Evolutionary conservation across 108 stramenopile species (phyloP), one percentile per base, ranked within the genome.

Genomic region (Cafeteria roenbergensis): DNA sequence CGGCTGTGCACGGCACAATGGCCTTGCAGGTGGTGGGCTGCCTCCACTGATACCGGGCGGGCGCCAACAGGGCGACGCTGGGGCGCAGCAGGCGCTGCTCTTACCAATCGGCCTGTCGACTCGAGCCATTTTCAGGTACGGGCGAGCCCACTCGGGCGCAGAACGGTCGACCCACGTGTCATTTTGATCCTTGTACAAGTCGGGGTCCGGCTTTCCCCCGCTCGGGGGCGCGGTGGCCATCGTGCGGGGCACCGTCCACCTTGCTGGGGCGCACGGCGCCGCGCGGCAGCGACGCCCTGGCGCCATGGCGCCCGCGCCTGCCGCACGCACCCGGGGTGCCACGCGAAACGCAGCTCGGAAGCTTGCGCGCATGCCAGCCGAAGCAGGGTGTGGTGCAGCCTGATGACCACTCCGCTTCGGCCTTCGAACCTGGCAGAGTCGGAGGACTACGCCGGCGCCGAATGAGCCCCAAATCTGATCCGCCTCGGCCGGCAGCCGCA

Each of bases 1-100:
- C 57, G 53, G 73, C 29, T 75, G 67, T 33, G 80, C 78, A n/a
- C 65, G 48, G 25, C 79, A 73, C 67, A 80, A 25, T 0, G 79
- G 73, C 33, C 67, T 58, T 1, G 80, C 74, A 14, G 77, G 74
- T 33, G 64, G 36, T 1, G 71, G 77, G 37, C 69, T 78, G 57
- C 33, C 6, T 31, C 6, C 12, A 12, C 30, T 12, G 32, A 31
- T 12, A 31, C 17, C n/a, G n/a, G n/a, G 57, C 17, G 57, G 6
- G 32, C 33, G 12, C 14, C 12, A 31, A 31, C 12, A 6, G 12
- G 6, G 12, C 17, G 32, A 17, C 14, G 33, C 32, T 57, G 6
- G 57, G 6, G 32, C 17, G 32, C 8, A 57, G 14, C 33, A 12
- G 32, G 12, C 12, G 14, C 57, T 33, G 12, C 6, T 17, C 57